Evolutionary conservation across 139 green algal genomes (phyloP).

Genomic region (Raphidocelis subcapitata): DNA sequence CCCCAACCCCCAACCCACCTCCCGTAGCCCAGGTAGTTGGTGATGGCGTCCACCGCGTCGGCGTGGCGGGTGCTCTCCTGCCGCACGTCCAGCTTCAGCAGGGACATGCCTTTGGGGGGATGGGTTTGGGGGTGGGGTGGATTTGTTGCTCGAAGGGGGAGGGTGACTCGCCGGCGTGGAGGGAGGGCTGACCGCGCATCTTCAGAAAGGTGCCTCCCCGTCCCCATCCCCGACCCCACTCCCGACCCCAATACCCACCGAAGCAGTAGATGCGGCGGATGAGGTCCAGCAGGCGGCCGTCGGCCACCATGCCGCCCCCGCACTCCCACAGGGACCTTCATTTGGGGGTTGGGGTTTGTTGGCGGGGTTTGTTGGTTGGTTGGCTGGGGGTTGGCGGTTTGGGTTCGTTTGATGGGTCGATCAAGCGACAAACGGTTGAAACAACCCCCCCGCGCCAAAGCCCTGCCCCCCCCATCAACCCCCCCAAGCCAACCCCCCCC

Average conservation of each 20-base stretch:
- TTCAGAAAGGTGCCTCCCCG: too few species aligned
- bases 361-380: not conserved
- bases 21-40: conserved; percentile 78
- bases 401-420: too few species aligned
- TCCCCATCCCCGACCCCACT: too few species aligned
- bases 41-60: conserved; percentile 87
- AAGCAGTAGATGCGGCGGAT: conserved; percentile 88
- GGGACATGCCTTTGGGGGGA: too few species aligned
- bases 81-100: conserved; percentile 96
- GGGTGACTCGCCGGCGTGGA: too few species aligned
- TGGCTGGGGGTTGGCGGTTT: not conserved
- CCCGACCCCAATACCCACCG: too few species aligned
- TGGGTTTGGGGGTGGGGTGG: too few species aligned
- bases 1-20: too few species aligned
- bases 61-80: conserved; percentile 87
- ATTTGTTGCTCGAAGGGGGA: too few species aligned
- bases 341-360: not conserved
- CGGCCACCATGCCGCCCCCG: conserved; percentile 82
- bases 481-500: conserved; percentile 1
- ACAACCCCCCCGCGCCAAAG: not conserved
- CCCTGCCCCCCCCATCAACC: not conserved
- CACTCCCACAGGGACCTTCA: conserved; percentile 81
- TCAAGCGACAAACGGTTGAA: not conserved
- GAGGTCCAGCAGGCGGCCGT: conserved; percentile 91
- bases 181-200: too few species aligned